Evolutionary conservation across 768 basidiomycete species (phyloP).

Genomic region (Lanmaoa rubissima): DNA sequence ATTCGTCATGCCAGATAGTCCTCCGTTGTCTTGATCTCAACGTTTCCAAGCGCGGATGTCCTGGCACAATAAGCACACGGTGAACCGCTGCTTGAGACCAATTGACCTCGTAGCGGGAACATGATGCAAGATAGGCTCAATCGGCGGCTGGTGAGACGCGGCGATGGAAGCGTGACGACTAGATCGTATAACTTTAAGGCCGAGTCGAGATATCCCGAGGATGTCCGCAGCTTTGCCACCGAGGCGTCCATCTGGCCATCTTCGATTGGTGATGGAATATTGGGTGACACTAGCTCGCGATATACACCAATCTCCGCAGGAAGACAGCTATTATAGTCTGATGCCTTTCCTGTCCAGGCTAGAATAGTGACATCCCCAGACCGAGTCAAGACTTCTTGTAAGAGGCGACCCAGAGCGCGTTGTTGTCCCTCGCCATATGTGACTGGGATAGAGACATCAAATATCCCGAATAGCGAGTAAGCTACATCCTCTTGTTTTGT

Average conservation of each 20-base stretch:
- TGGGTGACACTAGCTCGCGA: neutral
- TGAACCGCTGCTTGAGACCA: neutral
- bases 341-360: neutral
- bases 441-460: neutral
- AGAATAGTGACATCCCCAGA: neutral
- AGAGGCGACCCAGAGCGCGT: neutral
- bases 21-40: neutral
- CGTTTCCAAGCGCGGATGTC: neutral
- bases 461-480: neutral
- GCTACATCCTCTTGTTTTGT: neutral
- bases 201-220: neutral
- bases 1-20: neutral
- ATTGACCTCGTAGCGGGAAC: neutral
- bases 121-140: neutral
- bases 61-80: neutral
- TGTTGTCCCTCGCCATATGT: neutral
- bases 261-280: neutral
- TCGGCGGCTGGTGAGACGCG: neutral
- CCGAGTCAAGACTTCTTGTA: neutral
- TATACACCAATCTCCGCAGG: neutral
- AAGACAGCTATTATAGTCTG: neutral
- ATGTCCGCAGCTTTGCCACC: neutral
- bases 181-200: neutral
- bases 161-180: neutral
- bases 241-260: neutral